Percentiles rank a stretch among this genome's conserved stretches.
Conservation (phyloP, 208 protist genomes). For the Porcisia hertigi region DNA sequence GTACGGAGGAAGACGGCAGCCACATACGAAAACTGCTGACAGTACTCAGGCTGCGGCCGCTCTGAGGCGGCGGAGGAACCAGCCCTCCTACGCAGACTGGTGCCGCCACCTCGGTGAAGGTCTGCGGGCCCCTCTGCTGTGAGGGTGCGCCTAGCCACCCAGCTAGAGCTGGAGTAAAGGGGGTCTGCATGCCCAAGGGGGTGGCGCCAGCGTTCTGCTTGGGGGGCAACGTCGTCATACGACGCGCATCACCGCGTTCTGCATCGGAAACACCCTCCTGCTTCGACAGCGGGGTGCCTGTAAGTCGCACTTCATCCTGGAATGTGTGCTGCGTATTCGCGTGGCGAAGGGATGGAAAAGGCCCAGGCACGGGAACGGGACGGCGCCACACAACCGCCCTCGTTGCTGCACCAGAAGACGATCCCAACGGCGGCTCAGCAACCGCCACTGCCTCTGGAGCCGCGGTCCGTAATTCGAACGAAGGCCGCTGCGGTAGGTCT, state of each 20-base stretch:
- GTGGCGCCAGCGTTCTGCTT: not conserved
- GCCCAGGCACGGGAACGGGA: not conserved
- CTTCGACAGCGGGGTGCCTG: not conserved
- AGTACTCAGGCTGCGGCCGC: slow-evolving; percentile 20
- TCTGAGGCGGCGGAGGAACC: not conserved
- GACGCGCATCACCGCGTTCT: not conserved
- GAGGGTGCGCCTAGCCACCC: not conserved
- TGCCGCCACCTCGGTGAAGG: not conserved
- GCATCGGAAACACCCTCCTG: not conserved
- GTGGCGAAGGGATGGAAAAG: not conserved
- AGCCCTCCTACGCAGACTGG: not conserved
- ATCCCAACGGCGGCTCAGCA: not conserved
- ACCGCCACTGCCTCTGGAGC: not conserved
- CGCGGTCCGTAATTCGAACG: not conserved
- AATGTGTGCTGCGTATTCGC: slow-evolving; percentile 7
- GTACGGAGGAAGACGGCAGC: slow-evolving; percentile 13
- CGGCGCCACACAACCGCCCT: slow-evolving; percentile 33
- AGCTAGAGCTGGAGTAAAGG: not conserved
- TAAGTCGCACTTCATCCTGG: slow-evolving; percentile 14
- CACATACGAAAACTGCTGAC: slow-evolving; percentile 38
- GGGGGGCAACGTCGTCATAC: not conserved
- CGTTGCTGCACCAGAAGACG: not conserved
- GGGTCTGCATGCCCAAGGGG: not conserved
- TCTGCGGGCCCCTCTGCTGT: not conserved
- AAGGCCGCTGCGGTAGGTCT: not conserved